Evolutionary conservation across 2,329 filamentous ascomycete species (phyloP).

Genomic region (Sarocladium brachiariae): DNA sequence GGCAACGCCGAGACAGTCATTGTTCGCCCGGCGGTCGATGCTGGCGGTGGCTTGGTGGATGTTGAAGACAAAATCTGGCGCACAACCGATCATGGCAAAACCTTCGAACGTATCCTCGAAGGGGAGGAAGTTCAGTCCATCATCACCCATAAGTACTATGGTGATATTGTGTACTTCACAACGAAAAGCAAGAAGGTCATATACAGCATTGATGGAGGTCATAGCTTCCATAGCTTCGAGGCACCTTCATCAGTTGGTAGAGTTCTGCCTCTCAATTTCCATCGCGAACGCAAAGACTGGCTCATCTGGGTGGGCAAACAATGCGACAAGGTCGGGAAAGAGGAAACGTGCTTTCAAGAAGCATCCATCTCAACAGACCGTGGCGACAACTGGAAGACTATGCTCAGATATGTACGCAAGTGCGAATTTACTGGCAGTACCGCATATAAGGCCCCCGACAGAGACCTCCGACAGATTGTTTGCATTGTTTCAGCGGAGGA

Average conservation of each 20-base stretch:
- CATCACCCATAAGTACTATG: conserved; percentile 71
- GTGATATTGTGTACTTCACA: conserved; percentile 81
- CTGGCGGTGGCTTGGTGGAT: conserved; percentile 21
- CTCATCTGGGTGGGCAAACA: conserved; percentile 80
- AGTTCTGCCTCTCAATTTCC: conserved; percentile 60
- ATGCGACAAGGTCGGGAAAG: conserved; percentile 48
- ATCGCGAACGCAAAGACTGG: conserved; percentile 81
- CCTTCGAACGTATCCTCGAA: conserved; percentile 65
- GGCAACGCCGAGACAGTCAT: conserved; percentile 67
- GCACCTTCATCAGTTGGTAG: conserved; percentile 49
- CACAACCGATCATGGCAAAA: conserved; percentile 82
- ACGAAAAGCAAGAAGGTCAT: conserved; percentile 60
- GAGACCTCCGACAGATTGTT: conserved; percentile 48
- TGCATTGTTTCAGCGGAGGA: conserved; percentile 53
- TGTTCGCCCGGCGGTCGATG: conserved; percentile 37
- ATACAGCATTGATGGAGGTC: conserved; percentile 76
- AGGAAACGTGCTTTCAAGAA: conserved; percentile 58
- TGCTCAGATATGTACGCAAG: conserved; percentile 67
- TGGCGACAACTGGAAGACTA: conserved; percentile 70
- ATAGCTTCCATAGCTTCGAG: conserved; percentile 66
- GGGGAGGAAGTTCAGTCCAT: conserved; percentile 65
- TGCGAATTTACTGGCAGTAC: conserved; percentile 78
- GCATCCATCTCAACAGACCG: conserved; percentile 75
- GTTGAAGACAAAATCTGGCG: conserved; percentile 58
- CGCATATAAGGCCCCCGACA: conserved; percentile 40